These are phyloP conservation scores for Nyssa sinensis DNA, from an alignment of 148 eudicot genomes.

Conservation along the genomic window DNA sequence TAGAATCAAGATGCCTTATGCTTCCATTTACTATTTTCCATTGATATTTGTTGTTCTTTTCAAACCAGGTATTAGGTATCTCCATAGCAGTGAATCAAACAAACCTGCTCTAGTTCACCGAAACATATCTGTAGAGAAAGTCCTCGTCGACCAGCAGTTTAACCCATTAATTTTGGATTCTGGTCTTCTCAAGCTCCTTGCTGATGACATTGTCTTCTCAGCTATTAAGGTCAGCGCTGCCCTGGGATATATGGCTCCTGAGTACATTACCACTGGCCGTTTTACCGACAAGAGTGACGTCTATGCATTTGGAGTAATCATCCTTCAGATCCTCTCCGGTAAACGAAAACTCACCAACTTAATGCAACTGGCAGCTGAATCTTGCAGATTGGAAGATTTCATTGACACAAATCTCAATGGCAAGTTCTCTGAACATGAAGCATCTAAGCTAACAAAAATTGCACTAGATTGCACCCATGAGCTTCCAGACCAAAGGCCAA, in stretches of 20 bases:
- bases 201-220: conserved; percentile 82
- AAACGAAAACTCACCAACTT: conserved; percentile 50
- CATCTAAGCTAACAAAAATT: conserved; percentile 40
- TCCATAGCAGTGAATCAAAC: conserved; percentile 54
- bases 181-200: conserved; percentile 83
- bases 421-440: conserved; percentile 47
- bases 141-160: conserved; percentile 57
- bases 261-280: conserved; percentile 83
- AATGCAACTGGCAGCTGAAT: conserved; percentile 53
- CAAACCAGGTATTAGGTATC: conserved; percentile 63
- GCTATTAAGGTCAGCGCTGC: conserved; percentile 92
- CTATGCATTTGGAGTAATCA: conserved; percentile 81
- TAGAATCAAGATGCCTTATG: neutral
- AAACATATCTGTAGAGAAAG: conserved; percentile 86
- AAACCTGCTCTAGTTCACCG: conserved; percentile 77
- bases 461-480: conserved; percentile 73
- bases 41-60: neutral
- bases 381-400: conserved; percentile 49
- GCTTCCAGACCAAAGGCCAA: conserved; percentile 61
- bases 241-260: conserved; percentile 91
- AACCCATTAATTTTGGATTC: conserved; percentile 70
- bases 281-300: conserved; percentile 94
- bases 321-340: conserved; percentile 75
- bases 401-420: conserved; percentile 61
- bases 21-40: neutral